Conservation (phyloP, 345 rosid genomes). For the Sapria himalayana region DNA sequence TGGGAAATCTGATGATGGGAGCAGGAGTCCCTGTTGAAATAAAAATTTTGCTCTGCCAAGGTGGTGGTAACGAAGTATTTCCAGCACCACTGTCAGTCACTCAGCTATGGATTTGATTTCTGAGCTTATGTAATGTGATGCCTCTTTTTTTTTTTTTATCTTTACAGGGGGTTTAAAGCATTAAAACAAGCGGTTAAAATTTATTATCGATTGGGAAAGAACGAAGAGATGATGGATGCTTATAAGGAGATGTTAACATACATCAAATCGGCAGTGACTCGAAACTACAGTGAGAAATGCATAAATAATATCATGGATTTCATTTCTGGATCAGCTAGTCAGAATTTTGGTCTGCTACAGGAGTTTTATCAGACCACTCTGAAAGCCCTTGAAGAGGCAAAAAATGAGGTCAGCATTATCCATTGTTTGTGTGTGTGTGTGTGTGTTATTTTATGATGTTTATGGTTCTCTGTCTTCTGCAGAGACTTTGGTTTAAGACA, state of each 20-base stretch:
- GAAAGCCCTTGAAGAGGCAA: slow-evolving; percentile 97
- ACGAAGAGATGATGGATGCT: slow-evolving; percentile 90
- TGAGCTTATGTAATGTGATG: background rate
- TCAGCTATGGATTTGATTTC: too few relatives aligned
- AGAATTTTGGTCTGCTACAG: slow-evolving; percentile 65
- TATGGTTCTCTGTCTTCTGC: slow-evolving; percentile 13
- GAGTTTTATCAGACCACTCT: slow-evolving; percentile 90
- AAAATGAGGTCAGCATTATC: slow-evolving; percentile 49
- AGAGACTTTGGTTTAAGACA: slow-evolving; percentile 99
- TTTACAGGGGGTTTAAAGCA: slow-evolving; percentile 87
- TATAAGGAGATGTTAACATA: slow-evolving; percentile 88
- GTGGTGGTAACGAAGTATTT: too few relatives aligned
- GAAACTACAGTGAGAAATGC: slow-evolving; percentile 95
- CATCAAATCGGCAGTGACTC: slow-evolving; percentile 88
- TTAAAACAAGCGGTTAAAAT: slow-evolving; percentile 95
- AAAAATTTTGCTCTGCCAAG: too few relatives aligned
- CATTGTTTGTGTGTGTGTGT: slow-evolving; percentile 1
- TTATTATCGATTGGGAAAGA: slow-evolving; percentile 72
- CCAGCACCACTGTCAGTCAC: too few relatives aligned
- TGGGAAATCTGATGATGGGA: too few relatives aligned
- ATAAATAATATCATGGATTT: slow-evolving; percentile 97
- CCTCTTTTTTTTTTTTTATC: background rate
- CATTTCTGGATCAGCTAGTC: slow-evolving; percentile 97
- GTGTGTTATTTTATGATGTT: slow-evolving; percentile 6
- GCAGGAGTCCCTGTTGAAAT: too few relatives aligned